phyloP scores from a whole-genome alignment of 768 basidiomycete species.

The Suillus occidentalis region DNA sequence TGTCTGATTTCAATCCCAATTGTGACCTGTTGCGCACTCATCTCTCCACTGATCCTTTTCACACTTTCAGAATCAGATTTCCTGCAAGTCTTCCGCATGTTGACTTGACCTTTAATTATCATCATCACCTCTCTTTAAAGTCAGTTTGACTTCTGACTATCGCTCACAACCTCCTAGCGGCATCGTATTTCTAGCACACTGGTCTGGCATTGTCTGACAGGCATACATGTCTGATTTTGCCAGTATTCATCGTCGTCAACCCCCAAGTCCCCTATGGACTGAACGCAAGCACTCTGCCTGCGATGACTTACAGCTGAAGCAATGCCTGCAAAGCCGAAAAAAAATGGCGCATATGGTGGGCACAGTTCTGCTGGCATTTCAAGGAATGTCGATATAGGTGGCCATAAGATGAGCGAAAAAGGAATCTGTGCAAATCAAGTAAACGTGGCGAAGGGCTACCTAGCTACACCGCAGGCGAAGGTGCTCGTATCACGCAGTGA shows the following conservation, averaged over 20 bases:
- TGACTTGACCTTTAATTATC: conserved; percentile 12
- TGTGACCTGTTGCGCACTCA: too few relatives aligned
- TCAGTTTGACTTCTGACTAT: background rate
- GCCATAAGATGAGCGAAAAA: background rate
- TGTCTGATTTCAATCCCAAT: too few relatives aligned
- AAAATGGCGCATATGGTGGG: conserved; percentile 96
- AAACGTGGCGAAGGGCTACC: background rate
- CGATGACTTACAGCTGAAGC: conserved; percentile 74
- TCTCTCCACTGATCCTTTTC: conserved; percentile 17
- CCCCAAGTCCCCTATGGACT: conserved; percentile 64
- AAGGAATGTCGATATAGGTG: too few relatives aligned
- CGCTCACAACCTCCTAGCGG: background rate
- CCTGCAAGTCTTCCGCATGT: conserved; percentile 19
- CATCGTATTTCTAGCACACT: conserved; percentile 8
- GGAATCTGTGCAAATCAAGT: background rate
- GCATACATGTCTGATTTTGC: conserved; percentile 49
- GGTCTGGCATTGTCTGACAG: conserved; percentile 18
- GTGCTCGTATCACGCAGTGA: conserved; percentile 3
- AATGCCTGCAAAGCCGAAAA: conserved; percentile 96
- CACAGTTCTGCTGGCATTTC: conserved; percentile 59
- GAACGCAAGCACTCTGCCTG: background rate
- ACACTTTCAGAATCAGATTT: background rate
- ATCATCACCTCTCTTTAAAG: conserved; percentile 10
- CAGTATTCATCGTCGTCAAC: conserved; percentile 47
- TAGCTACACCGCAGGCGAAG: conserved; percentile 5